Base-by-base conservation (phyloP, 495 filamentous ascomycete genomes). In the Penicillium tannophilum region DNA sequence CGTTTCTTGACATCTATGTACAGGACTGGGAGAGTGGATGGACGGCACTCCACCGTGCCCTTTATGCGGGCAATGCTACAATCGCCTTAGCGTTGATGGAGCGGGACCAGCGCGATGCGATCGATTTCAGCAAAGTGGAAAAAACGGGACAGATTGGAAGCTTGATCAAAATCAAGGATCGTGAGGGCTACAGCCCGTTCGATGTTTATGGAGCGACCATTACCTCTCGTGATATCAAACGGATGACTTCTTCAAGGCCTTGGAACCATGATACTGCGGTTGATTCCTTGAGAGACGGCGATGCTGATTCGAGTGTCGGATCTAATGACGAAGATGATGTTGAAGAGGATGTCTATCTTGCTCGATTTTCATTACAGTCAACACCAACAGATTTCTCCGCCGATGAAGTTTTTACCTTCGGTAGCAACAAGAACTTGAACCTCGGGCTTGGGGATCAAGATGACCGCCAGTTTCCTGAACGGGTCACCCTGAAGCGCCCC, bases 1-100 rank as follows among this genome's bases (percentile, higher is more conserved):
- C 94, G 7, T 78, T 86, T n/a, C 83, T 89, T 56, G 94, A 98
- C 74, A 81, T 98, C 12, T 91, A 95, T 62, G 72, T 79, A 16
- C 91, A 95, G 60, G 94, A 98, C 71, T 77, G 81, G 42, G 94
- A 98, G 71, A 97, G 88, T 71, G 95, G 93, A 20, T 98, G 94
- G 94, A 98, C 95, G 52, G 86, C 92, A 19, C 77, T 98, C 45
- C 94, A 98, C 65, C 85, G 94, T 63, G 91, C 95, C 10, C 78
- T 98, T 49, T 98, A 98, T 65, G 87, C 89, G 63, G 95, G 95
- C 19, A 98, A 97, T 68, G 86, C 92, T 50, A 87, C 90, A 12
- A 87, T 96, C 58, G 93, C 95, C 1, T 82, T 89, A 48, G 80
- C 87, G 12, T 84, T 98, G 44, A 83, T 98, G 59, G 80, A 85